These are phyloP conservation scores for Nannizziopsis barbatae DNA, from an alignment of 2,329 filamentous ascomycete genomes.

Conservation along the genomic window DNA sequence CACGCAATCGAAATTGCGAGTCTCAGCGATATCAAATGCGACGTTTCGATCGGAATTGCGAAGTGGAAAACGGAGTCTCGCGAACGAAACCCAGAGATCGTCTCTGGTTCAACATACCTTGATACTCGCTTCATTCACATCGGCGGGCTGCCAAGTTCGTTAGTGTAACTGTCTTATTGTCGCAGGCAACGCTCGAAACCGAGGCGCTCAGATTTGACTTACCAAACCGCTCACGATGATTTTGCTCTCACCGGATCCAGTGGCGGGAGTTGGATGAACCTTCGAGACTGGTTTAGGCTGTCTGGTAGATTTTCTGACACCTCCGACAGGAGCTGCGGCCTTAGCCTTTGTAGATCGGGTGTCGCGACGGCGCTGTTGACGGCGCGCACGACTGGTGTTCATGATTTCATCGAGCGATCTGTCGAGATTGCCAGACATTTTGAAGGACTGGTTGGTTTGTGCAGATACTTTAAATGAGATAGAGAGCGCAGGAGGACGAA, in stretches of 20 bases:
- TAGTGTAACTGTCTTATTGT: constrained; percentile 31
- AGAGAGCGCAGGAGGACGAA: too few relatives aligned
- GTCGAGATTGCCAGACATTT: constrained; percentile 90
- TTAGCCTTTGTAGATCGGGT: constrained; percentile 19
- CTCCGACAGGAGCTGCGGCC: constrained; percentile 61
- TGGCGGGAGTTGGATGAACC: constrained; percentile 51
- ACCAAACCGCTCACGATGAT: constrained; percentile 98
- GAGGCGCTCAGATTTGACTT: constrained; percentile 35
- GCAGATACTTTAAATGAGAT: too few relatives aligned
- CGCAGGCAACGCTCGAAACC: neutral
- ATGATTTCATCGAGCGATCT: constrained; percentile 96
- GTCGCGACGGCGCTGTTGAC: constrained; percentile 38
- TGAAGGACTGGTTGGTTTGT: constrained; percentile 21
- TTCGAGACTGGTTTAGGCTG: constrained; percentile 33
- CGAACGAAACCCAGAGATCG: constrained; percentile 59
- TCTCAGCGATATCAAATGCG: constrained; percentile 18
- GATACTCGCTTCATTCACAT: constrained; percentile 94
- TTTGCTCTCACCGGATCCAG: constrained; percentile 67
- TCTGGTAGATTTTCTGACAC: constrained; percentile 67
- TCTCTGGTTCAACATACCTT: constrained; percentile 99
- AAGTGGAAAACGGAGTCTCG: constrained; percentile 41
- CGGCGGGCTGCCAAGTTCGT: constrained; percentile 60
- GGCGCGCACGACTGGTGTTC: constrained; percentile 55
- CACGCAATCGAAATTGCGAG: constrained; percentile 4
- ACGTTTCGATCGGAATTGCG: constrained; percentile 28